Evolutionary conservation across 2,329 filamentous ascomycete genomes (phyloP).

Genomic region (Sporothrix sp.): DNA sequence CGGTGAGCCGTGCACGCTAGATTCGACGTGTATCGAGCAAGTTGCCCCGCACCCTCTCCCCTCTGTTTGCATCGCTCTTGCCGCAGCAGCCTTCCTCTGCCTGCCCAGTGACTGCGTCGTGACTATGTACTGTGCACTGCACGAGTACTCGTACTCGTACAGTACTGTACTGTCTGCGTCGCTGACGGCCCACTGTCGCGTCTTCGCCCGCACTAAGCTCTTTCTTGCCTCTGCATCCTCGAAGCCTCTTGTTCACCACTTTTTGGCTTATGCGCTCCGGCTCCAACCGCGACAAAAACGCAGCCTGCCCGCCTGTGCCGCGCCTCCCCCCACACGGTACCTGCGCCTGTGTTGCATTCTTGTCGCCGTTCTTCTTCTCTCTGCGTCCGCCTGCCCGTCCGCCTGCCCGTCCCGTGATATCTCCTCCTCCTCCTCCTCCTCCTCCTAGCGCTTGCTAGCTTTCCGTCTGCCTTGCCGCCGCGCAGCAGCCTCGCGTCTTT

Average conservation of each 20-base stretch:
- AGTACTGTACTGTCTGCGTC: too few species aligned
- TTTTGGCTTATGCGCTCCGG: not conserved
- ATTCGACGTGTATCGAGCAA: not conserved
- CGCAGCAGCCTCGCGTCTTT: not conserved
- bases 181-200: not conserved
- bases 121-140: not conserved
- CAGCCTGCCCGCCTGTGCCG: not conserved
- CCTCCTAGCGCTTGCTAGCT: conserved; percentile 5
- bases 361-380: not conserved
- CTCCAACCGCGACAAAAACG: conserved; percentile 2
- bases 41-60: conserved; percentile 9
- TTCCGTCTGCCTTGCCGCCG: conserved; percentile 6
- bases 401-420: not conserved
- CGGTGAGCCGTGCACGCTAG: not conserved
- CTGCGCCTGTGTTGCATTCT: not conserved
- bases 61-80: not conserved
- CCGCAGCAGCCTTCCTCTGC: not conserved
- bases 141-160: too few species aligned
- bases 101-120: not conserved
- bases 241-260: not conserved
- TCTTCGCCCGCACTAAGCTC: conserved; percentile 2
- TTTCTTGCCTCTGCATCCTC: not conserved
- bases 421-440: not conserved
- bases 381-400: not conserved
- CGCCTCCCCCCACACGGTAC: not conserved